Conservation (phyloP, 2,329 filamentous ascomycete species). For the Aureobasidium sp. region DNA sequence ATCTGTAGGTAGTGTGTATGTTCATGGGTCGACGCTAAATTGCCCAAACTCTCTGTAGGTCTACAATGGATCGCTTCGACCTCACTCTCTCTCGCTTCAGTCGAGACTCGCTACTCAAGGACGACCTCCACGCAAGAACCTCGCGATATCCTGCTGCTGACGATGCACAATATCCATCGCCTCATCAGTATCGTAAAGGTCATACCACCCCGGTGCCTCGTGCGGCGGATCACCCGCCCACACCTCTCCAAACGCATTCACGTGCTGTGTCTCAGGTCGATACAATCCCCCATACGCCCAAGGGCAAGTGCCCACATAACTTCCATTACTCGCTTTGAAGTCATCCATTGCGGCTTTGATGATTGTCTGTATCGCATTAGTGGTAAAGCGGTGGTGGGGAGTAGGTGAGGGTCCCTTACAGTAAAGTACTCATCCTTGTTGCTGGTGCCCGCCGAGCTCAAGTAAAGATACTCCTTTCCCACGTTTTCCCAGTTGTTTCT, state of each 20-base stretch:
- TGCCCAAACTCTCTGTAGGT: no score
- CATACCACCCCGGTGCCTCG: conserved; percentile 36
- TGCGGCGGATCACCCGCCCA: conserved; percentile 38
- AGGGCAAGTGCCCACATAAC: conserved; percentile 33
- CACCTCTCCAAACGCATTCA: conserved; percentile 35
- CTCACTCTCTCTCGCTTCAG: no score
- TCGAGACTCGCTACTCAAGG: no score
- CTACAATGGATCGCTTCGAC: no score
- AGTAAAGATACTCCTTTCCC: conserved; percentile 32
- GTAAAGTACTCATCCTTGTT: conserved; percentile 35
- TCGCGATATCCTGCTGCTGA: conserved; percentile 29
- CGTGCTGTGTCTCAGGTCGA: conserved; percentile 33
- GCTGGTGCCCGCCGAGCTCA: conserved; percentile 30
- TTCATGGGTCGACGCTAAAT: no score
- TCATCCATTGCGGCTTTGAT: conserved; percentile 32
- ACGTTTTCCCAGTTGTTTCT: conserved; percentile 35
- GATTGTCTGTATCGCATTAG: conserved; percentile 22
- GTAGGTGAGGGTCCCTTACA: neutral
- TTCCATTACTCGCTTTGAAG: conserved; percentile 28
- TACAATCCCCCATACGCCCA: conserved; percentile 37
- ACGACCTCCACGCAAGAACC: conserved; percentile 10
- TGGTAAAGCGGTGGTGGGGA: neutral
- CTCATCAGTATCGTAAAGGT: conserved; percentile 34
- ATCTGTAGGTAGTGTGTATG: no score
- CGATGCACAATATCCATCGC: conserved; percentile 32